These are phyloP conservation scores for Esteya vermicola DNA, from an alignment of 2,329 filamentous ascomycete genomes.

Conservation along the genomic window DNA sequence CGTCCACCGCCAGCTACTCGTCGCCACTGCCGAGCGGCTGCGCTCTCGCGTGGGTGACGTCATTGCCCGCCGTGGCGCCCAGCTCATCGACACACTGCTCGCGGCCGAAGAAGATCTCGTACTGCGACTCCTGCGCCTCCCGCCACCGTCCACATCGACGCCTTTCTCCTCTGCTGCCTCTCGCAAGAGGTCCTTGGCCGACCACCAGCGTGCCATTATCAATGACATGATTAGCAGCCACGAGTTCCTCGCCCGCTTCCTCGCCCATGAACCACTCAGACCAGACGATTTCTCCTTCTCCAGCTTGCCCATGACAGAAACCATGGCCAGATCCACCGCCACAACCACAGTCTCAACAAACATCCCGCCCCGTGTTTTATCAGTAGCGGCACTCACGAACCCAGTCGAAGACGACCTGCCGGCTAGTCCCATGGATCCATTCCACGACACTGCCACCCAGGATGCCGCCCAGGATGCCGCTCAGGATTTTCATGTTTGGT, in stretches of 20 bases:
- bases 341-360: neutral
- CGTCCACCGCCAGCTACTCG: slow-evolving; percentile 8
- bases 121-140: slow-evolving; percentile 7
- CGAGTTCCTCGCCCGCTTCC: slow-evolving; percentile 8
- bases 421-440: neutral
- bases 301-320: too few relatives aligned
- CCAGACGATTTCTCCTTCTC: too few relatives aligned
- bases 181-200: too few relatives aligned
- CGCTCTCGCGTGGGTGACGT: slow-evolving; percentile 7
- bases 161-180: too few relatives aligned
- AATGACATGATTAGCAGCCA: slow-evolving; percentile 10
- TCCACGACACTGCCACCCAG: neutral
- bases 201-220: slow-evolving; percentile 7
- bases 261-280: slow-evolving; percentile 3
- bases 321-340: neutral
- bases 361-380: neutral
- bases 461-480: too few relatives aligned
- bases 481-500: slow-evolving; percentile 2
- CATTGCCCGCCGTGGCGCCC: slow-evolving; percentile 8
- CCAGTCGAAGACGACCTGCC: too few relatives aligned
- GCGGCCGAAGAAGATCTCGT: slow-evolving; percentile 11
- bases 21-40: slow-evolving; percentile 6
- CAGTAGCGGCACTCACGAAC: too few relatives aligned
- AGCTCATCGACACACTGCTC: slow-evolving; percentile 10
- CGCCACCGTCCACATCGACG: neutral